Evolutionary conservation across 2,329 filamentous ascomycete genomes (phyloP).

Genomic region (Cercospora janseana): DNA sequence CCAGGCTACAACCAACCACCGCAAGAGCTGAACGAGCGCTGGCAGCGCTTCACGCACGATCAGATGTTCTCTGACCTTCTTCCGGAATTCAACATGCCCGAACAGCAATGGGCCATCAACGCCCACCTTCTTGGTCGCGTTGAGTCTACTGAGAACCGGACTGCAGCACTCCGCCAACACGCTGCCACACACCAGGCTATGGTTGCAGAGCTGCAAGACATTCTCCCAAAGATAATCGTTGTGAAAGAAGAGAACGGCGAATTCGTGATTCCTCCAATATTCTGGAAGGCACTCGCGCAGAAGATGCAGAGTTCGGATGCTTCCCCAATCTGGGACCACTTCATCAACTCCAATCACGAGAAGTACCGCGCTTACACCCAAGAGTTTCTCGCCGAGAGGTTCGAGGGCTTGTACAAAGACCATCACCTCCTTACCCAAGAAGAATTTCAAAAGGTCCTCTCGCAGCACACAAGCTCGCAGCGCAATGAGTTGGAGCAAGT

Average conservation of each 20-base stretch:
- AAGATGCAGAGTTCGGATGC: slow-evolving; percentile 53
- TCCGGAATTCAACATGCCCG: slow-evolving; percentile 8
- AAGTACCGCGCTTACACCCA: slow-evolving; percentile 42
- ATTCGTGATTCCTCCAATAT: slow-evolving; percentile 56
- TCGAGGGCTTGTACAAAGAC: slow-evolving; percentile 16
- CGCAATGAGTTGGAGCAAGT: slow-evolving; percentile 19
- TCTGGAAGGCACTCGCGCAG: slow-evolving; percentile 63
- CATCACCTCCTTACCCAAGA: slow-evolving; percentile 23
- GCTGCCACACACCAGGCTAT: slow-evolving; percentile 8
- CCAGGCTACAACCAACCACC: slow-evolving; percentile 8
- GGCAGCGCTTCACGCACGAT: slow-evolving; percentile 2
- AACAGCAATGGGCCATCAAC: slow-evolving; percentile 15
- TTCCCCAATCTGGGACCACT: slow-evolving; percentile 31
- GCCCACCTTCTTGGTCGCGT: slow-evolving; percentile 12
- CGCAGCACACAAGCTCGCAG: slow-evolving; percentile 12
- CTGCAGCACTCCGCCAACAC: neutral
- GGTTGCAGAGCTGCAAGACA: slow-evolving; percentile 11
- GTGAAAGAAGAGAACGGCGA: slow-evolving; percentile 45
- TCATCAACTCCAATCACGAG: slow-evolving; percentile 39
- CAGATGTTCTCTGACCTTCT: slow-evolving; percentile 10
- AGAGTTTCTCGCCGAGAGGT: slow-evolving; percentile 23
- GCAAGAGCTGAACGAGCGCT: slow-evolving; percentile 2
- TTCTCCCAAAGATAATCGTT: slow-evolving; percentile 12
- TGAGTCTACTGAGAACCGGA: slow-evolving; percentile 6
- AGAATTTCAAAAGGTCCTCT: slow-evolving; percentile 16